These are phyloP conservation scores for Candida cerambycidarum DNA, from an alignment of 805 yeast genomes.

Conservation along the genomic window DNA sequence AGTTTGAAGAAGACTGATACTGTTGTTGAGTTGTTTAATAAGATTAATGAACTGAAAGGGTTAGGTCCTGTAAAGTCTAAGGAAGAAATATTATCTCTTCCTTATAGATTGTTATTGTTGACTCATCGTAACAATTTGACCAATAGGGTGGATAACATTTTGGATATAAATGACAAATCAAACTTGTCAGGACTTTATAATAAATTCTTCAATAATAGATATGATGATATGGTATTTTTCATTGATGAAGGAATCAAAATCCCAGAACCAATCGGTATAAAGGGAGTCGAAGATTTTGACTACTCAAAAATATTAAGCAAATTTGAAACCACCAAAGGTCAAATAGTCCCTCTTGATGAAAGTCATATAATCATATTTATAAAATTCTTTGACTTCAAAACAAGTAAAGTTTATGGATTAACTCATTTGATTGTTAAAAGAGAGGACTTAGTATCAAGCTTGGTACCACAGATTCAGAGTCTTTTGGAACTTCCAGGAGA, in stretches of 20 bases:
- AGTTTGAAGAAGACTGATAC: conserved; percentile 58
- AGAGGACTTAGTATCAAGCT: conserved; percentile 42
- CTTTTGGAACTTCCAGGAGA: conserved; percentile 41
- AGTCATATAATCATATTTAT: conserved; percentile 42
- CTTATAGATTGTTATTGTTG: conserved; percentile 63
- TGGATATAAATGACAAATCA: conserved; percentile 15
- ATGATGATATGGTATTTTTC: conserved; percentile 56
- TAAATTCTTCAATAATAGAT: conserved; percentile 45
- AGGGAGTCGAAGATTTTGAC: conserved; percentile 20
- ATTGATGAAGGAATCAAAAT: conserved; percentile 51
- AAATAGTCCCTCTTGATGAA: conserved; percentile 11
- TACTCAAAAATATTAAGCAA: conserved; percentile 20
- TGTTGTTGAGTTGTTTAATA: conserved; percentile 48
- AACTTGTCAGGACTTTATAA: conserved; percentile 55
- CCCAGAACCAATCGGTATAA: not conserved
- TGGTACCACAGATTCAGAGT: conserved; percentile 41
- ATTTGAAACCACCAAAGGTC: conserved; percentile 10
- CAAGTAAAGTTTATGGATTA: conserved; percentile 61
- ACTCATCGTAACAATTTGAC: conserved; percentile 71
- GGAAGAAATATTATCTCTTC: conserved; percentile 15
- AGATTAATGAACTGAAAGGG: conserved; percentile 10
- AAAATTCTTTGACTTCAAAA: conserved; percentile 62
- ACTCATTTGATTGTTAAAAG: conserved; percentile 56
- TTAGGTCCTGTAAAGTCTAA: conserved; percentile 5
- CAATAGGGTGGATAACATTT: conserved; percentile 50